Base-by-base conservation (phyloP, 495 filamentous ascomycete genomes). In the Neurospora tetrasperma region DNA sequence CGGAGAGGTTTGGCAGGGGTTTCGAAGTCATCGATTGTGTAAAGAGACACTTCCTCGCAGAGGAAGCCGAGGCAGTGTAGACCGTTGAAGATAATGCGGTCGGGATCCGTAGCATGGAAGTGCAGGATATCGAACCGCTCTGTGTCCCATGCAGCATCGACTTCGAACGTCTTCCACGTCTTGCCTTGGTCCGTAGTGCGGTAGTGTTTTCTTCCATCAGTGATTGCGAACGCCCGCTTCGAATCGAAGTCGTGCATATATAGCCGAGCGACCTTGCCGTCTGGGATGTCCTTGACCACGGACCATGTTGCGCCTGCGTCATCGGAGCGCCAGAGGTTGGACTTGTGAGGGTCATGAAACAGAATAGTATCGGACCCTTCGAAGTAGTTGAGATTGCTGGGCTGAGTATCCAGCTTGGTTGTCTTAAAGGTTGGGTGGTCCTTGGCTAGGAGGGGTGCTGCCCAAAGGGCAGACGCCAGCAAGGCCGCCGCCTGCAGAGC, bases 21-120 rank as follows among this genome's bases (percentile, higher is more conserved):
- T 54, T 90, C 81, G 82, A 99, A 99, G 70, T 92, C 92, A 80
- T 99, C 89, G 18, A 84, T 89, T 2, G 96, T 98, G 77, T 97
- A 98, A 79, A 87, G 90, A 27, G 90, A 85, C 46, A 85, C 75
- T 75, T 89, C 87, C 43, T 85, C 81, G 77, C 86, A 89, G 76
- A 84, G 81, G 42, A 86, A 80, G 72, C 83, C 85, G 9, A 85
- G 78, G 77, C 94, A 97, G 70, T 89, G 84, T 82, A 89, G 86
- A 46, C 88, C 89, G 74, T 92, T 90, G 77, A 96, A 93, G 68
- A 99, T 86, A 66, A 97, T 90, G 83, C 92, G 94, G 74, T 92
- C 87, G 11, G 88, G 88, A 80, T 99, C 92, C 73, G 79, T 83
- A 27, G 93, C 92, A 84, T 97, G 93, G 82, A 97, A 98, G 31